Base-by-base conservation (phyloP, 2,329 filamentous ascomycete genomes). In the Venturia aucupariae region DNA sequence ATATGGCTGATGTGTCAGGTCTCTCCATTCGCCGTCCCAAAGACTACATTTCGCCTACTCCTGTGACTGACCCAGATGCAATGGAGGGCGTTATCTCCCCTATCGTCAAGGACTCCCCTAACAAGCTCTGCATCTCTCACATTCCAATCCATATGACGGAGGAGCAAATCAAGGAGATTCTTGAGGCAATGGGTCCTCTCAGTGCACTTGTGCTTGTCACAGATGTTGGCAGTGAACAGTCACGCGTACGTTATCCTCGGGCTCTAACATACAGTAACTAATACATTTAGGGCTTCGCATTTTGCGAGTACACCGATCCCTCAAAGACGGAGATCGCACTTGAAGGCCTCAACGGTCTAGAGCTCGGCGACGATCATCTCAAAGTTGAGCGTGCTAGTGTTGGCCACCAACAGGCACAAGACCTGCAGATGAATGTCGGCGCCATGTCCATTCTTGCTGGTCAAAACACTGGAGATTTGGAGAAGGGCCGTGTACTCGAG, bases 381-480 rank as follows among this genome's bases (percentile, higher is more conserved):
- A 93, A 89, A 78, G 92, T 97, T 42, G 82, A 85, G 68, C 90
- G 92, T 72, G 95, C 94, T 38, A 96, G 92, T 75, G 90, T 97
- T 68, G 94, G 94, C 69, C 88, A 91, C 67, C 93, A 92, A n/a
- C 94, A 99, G 75, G 92, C 92, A 27, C 83, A 90, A 59, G 92
- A 92, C 67, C 84, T 96, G 48, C 94, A 99, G 72, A 95, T 97
- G 83, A 91, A 93, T 64, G 93, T 99, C 67, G 95, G 94, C 70
- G 94, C 94, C 67, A 97, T 99, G 87, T 96, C 92, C 61, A 92
- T 97, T 84, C 89, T 99, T 70, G 94, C 94, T 44, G 92, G 93
- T 65, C 96, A 94, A 24, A 90, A 87, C 3, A 89, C 90, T 44
- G 83, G 83, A 64, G 89, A 92, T 66, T 81, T 89, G 41, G 92